These are phyloP conservation scores for Yamadazyma tumulicola DNA, from an alignment of 805 yeast genomes.

Conservation along the genomic window DNA sequence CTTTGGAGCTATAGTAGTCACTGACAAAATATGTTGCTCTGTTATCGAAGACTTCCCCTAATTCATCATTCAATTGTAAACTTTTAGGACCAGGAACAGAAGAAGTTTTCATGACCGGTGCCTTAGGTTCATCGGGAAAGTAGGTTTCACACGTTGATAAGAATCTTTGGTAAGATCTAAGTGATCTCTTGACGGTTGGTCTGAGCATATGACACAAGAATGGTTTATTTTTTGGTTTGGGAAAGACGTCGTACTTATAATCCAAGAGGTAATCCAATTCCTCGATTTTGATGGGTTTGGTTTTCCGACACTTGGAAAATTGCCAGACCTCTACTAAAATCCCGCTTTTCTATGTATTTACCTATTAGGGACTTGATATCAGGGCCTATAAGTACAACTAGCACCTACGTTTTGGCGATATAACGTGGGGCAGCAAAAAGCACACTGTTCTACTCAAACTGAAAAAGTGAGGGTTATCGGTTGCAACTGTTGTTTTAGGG, in stretches of 20 bases:
- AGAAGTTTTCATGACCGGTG: slow-evolving; percentile 27
- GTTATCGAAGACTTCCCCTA: slow-evolving; percentile 39
- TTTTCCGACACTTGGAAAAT: slow-evolving; percentile 7
- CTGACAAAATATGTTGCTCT: slow-evolving; percentile 40
- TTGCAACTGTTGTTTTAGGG: no score
- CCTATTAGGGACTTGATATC: no score
- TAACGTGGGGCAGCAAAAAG: no score
- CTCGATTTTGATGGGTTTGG: slow-evolving; percentile 5
- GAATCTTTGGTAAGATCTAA: slow-evolving; percentile 2
- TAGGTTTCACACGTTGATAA: slow-evolving; percentile 16
- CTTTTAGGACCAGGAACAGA: slow-evolving; percentile 39
- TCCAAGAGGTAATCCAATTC: slow-evolving; percentile 3
- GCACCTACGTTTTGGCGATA: no score
- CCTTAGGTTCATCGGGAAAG: slow-evolving; percentile 35
- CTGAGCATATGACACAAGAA: slow-evolving; percentile 3
- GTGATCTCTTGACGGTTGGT: no score
- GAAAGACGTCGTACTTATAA: no score
- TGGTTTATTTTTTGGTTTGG: not conserved
- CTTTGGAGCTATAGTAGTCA: slow-evolving; percentile 36
- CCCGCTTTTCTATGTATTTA: no score
- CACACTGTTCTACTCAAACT: no score
- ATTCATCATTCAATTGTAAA: slow-evolving; percentile 25
- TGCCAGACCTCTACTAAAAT: no score
- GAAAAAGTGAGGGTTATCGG: no score
- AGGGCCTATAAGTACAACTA: no score